Evolutionary conservation across 179 eudicot genomes (phyloP).

Genomic region (Silene coronaria): DNA sequence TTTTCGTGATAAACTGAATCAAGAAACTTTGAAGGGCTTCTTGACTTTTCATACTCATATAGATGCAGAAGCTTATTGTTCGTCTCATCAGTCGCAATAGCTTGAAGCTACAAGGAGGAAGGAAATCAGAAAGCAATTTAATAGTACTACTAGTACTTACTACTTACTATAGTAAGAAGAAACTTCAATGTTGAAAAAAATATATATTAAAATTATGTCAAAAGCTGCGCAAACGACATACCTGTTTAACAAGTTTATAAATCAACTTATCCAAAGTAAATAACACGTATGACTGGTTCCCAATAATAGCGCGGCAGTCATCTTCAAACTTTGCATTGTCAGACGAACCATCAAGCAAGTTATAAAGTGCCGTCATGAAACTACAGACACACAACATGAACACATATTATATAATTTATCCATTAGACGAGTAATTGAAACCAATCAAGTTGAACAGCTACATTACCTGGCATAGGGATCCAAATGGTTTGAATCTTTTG

Average conservation of each 20-base stretch:
- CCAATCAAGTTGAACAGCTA: not conserved
- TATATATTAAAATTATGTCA: not conserved
- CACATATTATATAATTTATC: not conserved
- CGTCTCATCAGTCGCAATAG: constrained; percentile 73
- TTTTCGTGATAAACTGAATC: constrained; percentile 93
- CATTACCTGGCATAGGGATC: constrained; percentile 72
- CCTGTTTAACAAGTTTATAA: constrained; percentile 85
- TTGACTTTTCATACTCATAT: constrained; percentile 76
- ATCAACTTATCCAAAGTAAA: constrained; percentile 85
- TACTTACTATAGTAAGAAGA: no score
- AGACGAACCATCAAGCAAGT: constrained; percentile 72
- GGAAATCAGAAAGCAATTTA: constrained; percentile 10
- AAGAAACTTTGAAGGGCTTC: constrained; percentile 51
- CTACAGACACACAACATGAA: constrained; percentile 31
- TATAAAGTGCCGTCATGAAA: constrained; percentile 55
- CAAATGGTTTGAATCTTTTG: constrained; percentile 49
- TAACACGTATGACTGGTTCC: constrained; percentile 77
- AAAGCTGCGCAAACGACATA: not conserved
- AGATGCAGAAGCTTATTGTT: constrained; percentile 81
- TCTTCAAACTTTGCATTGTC: constrained; percentile 81
- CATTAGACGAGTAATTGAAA: not conserved
- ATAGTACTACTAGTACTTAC: not conserved
- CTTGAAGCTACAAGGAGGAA: constrained; percentile 67
- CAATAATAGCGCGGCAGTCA: constrained; percentile 68
- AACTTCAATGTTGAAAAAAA: not conserved